Base-by-base conservation (phyloP, 2,329 filamentous ascomycete genomes). In the Emergomyces orientalis region DNA sequence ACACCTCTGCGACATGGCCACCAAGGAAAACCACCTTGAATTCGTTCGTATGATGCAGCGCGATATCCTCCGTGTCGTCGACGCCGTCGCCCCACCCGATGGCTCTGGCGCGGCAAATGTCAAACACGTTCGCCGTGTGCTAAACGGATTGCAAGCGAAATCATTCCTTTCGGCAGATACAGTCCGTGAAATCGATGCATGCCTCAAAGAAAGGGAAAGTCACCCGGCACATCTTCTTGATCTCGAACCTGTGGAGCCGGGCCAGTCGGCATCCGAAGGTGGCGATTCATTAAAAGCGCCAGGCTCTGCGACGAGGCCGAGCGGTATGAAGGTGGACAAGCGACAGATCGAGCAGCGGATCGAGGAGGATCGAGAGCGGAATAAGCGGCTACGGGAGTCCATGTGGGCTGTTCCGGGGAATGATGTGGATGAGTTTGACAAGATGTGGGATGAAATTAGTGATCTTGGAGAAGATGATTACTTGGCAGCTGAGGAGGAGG, bases 1-100 rank as follows among this genome's bases (percentile, higher is more conserved):
- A 72, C 89, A 93, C 69, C 90, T 99, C 68, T 89, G 95, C 73
- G 93, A 97, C 73, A 82, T 91, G 77, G 89, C 91, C 27, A 83
- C 85, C 66, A 88, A 86, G 67, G 89, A 91, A 67, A 84, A 86
- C 66, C 87, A 94, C 69, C 78, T 84, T 61, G 87, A 90, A 66
- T 99, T 96, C 72, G 86, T 97, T 34, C 86, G 88, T 60, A 97
- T 97, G 91, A 90, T 99, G 78, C 90, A 96, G 76, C 83, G 92
- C 56, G 94, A 99, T 73, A 96, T 99, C 49, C 82, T 95, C 41
- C 84, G 89, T 11, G 89, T 99, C 9, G 90, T 99, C 19, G 92
- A 97, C 73, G 89, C 91, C 0, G 95, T 97, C 14, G 91, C 90
- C 1, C 92, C 92, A 0, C 86, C 90, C 65, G 88, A 95, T 74